Evolutionary conservation across 73 alveolate species (phyloP).

Genomic region (Effrenium voratum): DNA sequence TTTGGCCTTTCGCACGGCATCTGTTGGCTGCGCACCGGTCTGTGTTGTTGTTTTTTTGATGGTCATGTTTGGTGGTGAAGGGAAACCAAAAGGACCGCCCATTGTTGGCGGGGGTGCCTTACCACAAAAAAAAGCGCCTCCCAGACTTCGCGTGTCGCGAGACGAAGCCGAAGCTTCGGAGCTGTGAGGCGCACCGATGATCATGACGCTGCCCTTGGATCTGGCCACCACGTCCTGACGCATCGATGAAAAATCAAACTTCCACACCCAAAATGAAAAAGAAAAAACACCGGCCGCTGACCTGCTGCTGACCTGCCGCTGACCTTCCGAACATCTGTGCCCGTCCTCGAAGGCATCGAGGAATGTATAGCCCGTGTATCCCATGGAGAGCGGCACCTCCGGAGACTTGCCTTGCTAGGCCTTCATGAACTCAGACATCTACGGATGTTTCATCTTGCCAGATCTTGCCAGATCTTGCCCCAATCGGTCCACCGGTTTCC

Average conservation of each 20-base stretch:
- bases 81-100: background rate
- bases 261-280: too few relatives aligned
- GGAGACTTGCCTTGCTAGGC: background rate
- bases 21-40: too few relatives aligned
- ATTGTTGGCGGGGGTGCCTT: too few relatives aligned
- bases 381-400: slow-evolving; percentile 70
- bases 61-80: background rate
- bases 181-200: slow-evolving; percentile 35
- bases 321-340: too few relatives aligned
- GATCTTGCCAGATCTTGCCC: too few relatives aligned
- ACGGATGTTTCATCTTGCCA: too few relatives aligned
- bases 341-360: slow-evolving; percentile 87
- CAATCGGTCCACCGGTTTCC: too few relatives aligned
- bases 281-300: too few relatives aligned
- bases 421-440: background rate
- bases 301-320: too few relatives aligned
- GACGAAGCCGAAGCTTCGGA: background rate
- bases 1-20: background rate
- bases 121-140: background rate
- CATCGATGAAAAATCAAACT: too few relatives aligned
- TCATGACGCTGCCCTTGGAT: slow-evolving; percentile 40
- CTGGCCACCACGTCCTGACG: slow-evolving; percentile 72
- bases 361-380: slow-evolving; percentile 68
- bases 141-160: background rate
- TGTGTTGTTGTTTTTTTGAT: background rate